These are phyloP conservation scores for Pleodorina starrii DNA, from an alignment of 139 green algal genomes.

Conservation along the genomic window DNA sequence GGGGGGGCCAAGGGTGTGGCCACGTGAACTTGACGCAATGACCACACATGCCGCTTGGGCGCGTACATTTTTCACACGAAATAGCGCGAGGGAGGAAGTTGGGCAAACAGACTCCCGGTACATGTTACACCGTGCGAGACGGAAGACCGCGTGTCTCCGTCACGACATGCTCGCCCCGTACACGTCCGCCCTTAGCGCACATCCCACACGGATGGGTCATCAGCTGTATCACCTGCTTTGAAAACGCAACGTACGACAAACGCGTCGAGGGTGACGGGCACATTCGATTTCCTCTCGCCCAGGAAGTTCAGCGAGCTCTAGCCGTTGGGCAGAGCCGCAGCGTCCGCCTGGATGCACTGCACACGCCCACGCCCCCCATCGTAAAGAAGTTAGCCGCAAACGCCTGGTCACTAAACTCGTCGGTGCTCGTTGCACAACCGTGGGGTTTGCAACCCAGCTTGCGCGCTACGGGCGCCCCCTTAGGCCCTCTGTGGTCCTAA, in stretches of 20 bases:
- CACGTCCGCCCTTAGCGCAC: background rate
- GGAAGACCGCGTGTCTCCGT: no score
- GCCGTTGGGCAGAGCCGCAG: background rate
- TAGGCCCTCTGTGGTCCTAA: background rate
- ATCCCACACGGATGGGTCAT: no score
- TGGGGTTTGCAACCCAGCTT: background rate
- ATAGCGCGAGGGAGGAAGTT: no score
- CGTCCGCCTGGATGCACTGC: background rate
- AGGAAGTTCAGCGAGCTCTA: background rate
- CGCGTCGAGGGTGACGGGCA: background rate
- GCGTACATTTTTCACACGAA: no score
- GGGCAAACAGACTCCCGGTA: no score
- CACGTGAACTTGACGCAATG: no score
- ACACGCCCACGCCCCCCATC: background rate
- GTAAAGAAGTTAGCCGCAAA: background rate
- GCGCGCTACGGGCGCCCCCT: background rate
- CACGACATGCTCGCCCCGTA: background rate
- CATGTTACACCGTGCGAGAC: background rate
- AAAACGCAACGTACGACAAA: background rate
- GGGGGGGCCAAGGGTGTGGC: no score
- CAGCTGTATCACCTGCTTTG: background rate
- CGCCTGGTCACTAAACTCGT: slow-evolving; percentile 2
- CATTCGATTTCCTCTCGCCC: background rate
- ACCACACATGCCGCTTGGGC: no score
- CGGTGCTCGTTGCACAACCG: background rate